Evolutionary conservation across 1,139 yeast genomes (phyloP).

Genomic region (Saccharomyces hybrid): DNA sequence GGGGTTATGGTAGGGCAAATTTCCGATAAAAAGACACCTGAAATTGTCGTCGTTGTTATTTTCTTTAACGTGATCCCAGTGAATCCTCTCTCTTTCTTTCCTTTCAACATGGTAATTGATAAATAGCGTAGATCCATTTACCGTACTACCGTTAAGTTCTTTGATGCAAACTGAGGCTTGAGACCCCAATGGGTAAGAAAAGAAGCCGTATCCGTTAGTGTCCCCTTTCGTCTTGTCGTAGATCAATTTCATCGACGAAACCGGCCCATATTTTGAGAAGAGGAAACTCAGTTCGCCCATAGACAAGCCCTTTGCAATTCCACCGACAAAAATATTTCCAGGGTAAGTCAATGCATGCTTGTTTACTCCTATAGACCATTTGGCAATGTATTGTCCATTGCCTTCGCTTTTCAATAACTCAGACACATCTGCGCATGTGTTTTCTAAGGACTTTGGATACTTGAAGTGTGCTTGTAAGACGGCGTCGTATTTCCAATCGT

Average conservation of each 20-base stretch:
- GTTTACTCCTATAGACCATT: slow-evolving; percentile 28
- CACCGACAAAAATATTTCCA: slow-evolving; percentile 54
- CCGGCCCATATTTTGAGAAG: slow-evolving; percentile 39
- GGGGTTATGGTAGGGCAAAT: slow-evolving; percentile 19
- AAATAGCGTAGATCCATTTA: slow-evolving; percentile 37
- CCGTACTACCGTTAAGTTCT: slow-evolving; percentile 36
- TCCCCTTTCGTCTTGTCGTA: slow-evolving; percentile 35
- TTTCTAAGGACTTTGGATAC: slow-evolving; percentile 10
- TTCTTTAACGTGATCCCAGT: slow-evolving; percentile 25
- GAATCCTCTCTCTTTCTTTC: slow-evolving; percentile 39
- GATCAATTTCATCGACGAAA: slow-evolving; percentile 40
- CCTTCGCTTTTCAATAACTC: slow-evolving; percentile 1
- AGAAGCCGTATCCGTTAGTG: slow-evolving; percentile 44
- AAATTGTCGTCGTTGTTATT: slow-evolving; percentile 23
- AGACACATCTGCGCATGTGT: slow-evolving; percentile 1
- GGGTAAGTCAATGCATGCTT: slow-evolving; percentile 51
- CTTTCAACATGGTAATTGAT: slow-evolving; percentile 48
- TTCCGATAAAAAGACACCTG: slow-evolving; percentile 30
- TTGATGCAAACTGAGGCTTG: slow-evolving; percentile 41
- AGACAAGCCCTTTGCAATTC: slow-evolving; percentile 38
- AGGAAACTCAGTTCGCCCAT: slow-evolving; percentile 35
- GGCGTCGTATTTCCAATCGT: slow-evolving; percentile 21
- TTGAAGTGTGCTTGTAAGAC: slow-evolving; percentile 28
- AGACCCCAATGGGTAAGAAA: slow-evolving; percentile 37
- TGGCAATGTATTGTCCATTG: slow-evolving; percentile 6